phyloP scores from a whole-genome alignment of 805 yeast genomes.

The Yarrowia sp. region DNA sequence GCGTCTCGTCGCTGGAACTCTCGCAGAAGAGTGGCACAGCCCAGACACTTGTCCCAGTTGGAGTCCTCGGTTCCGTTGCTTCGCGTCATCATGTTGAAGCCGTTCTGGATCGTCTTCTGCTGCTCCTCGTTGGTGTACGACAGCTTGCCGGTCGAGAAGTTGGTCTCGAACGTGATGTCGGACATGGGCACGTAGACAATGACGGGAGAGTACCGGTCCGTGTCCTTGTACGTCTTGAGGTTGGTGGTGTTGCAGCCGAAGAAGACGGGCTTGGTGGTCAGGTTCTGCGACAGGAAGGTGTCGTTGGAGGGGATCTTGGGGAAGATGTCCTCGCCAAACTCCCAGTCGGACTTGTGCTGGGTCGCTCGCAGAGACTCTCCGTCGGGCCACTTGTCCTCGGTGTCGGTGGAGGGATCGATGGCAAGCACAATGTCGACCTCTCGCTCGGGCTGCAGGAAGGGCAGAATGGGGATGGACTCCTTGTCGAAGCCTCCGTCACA shows the following conservation, averaged over 20 bases:
- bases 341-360: constrained; percentile 55
- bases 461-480: constrained; percentile 63
- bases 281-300: constrained; percentile 58
- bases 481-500: constrained; percentile 73
- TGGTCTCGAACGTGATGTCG: constrained; percentile 65
- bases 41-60: constrained; percentile 71
- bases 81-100: constrained; percentile 67
- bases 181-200: constrained; percentile 68
- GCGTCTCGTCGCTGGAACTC: constrained; percentile 61
- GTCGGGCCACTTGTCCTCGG: constrained; percentile 57
- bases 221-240: constrained; percentile 54
- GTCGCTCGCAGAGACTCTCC: constrained; percentile 61
- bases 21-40: constrained; percentile 80
- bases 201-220: constrained; percentile 51
- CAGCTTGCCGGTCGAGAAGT: constrained; percentile 69
- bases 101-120: constrained; percentile 63
- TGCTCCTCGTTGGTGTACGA: constrained; percentile 60
- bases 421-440: constrained; percentile 64
- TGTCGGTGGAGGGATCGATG: constrained; percentile 66
- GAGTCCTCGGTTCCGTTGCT: constrained; percentile 63
- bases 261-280: constrained; percentile 57
- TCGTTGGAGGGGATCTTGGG: constrained; percentile 49
- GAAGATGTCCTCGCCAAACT: constrained; percentile 48
- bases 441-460: constrained; percentile 59
- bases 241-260: constrained; percentile 74